Percentiles rank a stretch among this genome's conserved stretches.
phyloP scores from a whole-genome alignment of 1,284 basidiomycete species.

The Boletus smithii region DNA sequence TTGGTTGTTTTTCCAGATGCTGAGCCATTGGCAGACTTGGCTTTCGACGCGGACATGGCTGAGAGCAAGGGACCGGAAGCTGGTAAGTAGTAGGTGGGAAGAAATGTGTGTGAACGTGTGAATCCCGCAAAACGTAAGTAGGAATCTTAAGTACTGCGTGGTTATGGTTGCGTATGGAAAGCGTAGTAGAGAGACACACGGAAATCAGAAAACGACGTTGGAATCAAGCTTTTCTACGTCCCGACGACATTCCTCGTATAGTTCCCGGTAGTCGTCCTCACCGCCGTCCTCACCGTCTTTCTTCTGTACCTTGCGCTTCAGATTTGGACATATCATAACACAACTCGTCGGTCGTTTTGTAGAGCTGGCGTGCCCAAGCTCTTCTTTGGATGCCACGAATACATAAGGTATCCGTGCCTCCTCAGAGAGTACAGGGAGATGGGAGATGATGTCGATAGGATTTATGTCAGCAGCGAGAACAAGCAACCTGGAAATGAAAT shows the following conservation, averaged over 20 bases:
- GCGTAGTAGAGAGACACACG: no score
- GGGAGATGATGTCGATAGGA: constrained; percentile 97
- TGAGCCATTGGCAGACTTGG: constrained; percentile 47
- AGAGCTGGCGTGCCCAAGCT: constrained; percentile 91
- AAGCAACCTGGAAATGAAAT: constrained; percentile 60
- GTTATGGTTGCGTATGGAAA: constrained; percentile 4
- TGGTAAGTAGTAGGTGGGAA: no score
- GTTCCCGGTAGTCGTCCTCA: constrained; percentile 78
- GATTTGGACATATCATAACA: constrained; percentile 86
- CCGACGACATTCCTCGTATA: constrained; percentile 80
- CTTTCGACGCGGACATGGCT: constrained; percentile 50
- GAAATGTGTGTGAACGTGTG: constrained; percentile 16
- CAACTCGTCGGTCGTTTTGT: constrained; percentile 98
- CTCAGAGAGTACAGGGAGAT: constrained; percentile 92
- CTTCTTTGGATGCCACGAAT: constrained; percentile 86
- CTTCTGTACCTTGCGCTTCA: constrained; percentile 67
- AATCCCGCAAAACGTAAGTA: no score
- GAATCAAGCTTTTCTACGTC: constrained; percentile 84
- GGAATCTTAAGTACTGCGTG: neutral
- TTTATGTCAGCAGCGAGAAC: constrained; percentile 96
- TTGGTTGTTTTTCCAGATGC: constrained; percentile 42
- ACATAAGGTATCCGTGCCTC: constrained; percentile 94
- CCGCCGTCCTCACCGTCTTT: constrained; percentile 60
- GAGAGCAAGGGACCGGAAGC: neutral
- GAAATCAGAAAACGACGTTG: constrained; percentile 66